Evolutionary conservation across 2,329 filamentous ascomycete genomes (phyloP), one percentile per base, ranked within the genome.

Genomic region (Colletotrichum sp.): DNA sequence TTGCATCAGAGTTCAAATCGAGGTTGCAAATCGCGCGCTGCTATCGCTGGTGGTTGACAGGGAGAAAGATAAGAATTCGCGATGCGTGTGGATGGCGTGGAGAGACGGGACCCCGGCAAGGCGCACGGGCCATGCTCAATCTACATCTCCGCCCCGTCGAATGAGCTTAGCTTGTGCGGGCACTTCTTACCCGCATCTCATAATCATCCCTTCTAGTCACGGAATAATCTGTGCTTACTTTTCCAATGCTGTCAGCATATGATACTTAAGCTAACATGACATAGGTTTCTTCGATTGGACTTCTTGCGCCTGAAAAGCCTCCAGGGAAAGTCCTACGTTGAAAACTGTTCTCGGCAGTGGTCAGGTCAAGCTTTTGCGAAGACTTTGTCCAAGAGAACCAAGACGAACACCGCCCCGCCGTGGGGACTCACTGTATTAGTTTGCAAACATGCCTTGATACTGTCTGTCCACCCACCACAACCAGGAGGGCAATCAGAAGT

Each of bases 61-160:
- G 73, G 74, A 63, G 70, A 65, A 60, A 75, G 74, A 75, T 75
- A 75, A 75, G 74, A 21, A 73, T 28, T 69, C 70, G 70, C 63
- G 57, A 73, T 65, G 58, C 70, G 70, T 75, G 74, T 75, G 74
- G 74, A 69, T 74, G 74, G 70, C 64, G 38, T 73, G 70, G 73
- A 75, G 70, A 75, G 30, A 61, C 28, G 38, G 68, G 48, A 24
- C 34, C 60, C 71, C 60, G 18, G 21, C 34, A 36, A 2, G 2
- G 18, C n/a, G 74, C 74, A 75, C 74, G 58, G 74, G 10, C 58
- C 74, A 74, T 43, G 8, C 6, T 13, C 58, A n/a, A 66, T 58
- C n/a, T 24, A 52, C 55, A 74, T 75, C 70, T 75, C 74, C 58
- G 64, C 64, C 68, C 26, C 26, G 67, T 38, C 43, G 30, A 36